Percentiles rank a stretch among this genome's conserved stretches.
Evolutionary conservation across 2,329 filamentous ascomycete species (phyloP).

Genomic region (Ophiostoma sp.): DNA sequence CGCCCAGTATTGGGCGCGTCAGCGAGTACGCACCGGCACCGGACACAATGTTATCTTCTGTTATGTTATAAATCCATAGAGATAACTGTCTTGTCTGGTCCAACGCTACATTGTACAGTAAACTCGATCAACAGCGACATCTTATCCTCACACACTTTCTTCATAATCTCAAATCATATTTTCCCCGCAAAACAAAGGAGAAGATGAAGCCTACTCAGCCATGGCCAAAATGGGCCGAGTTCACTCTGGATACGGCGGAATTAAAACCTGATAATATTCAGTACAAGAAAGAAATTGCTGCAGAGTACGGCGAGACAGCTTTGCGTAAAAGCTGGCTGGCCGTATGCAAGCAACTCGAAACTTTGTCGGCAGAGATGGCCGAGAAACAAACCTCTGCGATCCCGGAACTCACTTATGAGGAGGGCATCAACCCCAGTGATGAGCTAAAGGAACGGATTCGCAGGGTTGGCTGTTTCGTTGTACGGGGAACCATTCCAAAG

Average conservation of each 20-base stretch:
- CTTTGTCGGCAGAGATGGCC: conserved; percentile 36
- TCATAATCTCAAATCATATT: background rate
- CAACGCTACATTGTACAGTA: background rate
- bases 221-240: conserved; percentile 2
- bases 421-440: background rate
- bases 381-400: conserved; percentile 34
- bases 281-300: conserved; percentile 35
- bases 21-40: background rate
- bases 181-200: background rate
- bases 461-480: conserved; percentile 27
- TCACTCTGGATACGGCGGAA: conserved; percentile 4
- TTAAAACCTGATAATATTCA: background rate
- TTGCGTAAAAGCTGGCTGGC: conserved; percentile 38
- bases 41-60: background rate
- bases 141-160: background rate
- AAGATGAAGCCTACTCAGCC: conserved; percentile 8
- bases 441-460: background rate
- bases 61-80: background rate
- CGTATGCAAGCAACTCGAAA: conserved; percentile 36
- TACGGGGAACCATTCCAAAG: conserved; percentile 28
- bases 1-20: background rate
- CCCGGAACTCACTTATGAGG: background rate
- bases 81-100: background rate
- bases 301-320: conserved; percentile 36
- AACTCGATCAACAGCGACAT: background rate